A percentile compares a stretch with the other conserved stretches of the same genome.
Conservation (phyloP, 116 monocot species). For the Cymodocea nodosa region DNA sequence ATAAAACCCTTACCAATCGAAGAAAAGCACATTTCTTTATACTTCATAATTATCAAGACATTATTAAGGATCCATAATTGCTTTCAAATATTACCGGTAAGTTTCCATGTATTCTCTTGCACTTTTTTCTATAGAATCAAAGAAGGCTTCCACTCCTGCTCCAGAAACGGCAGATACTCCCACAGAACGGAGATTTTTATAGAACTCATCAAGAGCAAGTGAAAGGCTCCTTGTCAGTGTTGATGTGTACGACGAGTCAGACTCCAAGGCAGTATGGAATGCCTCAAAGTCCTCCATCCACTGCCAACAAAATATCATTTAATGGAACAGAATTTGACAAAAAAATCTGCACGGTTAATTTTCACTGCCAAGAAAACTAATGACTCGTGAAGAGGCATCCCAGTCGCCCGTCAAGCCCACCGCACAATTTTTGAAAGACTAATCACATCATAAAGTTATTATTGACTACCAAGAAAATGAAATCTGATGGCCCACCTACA, state of each 20-base stretch:
- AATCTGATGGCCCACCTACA: no score
- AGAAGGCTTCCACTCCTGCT: constrained; percentile 71
- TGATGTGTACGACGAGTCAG: constrained; percentile 69
- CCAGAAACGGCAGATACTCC: constrained; percentile 94
- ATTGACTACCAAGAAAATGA: no score
- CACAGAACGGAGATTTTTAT: constrained; percentile 71
- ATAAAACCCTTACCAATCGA: neutral
- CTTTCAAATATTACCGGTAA: constrained; percentile 42
- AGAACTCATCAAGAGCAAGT: constrained; percentile 91
- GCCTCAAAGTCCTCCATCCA: constrained; percentile 99
- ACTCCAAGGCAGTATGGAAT: constrained; percentile 67
- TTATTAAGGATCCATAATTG: neutral
- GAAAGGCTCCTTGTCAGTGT: constrained; percentile 72
- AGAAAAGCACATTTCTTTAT: no score
- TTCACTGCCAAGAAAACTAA: neutral
- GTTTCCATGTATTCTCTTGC: constrained; percentile 84
- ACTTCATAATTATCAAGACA: neutral
- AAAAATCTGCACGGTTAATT: no score
- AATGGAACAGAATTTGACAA: neutral
- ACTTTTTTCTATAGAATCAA: constrained; percentile 64
- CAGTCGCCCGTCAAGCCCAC: no score
- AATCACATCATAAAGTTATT: no score
- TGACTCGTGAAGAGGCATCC: neutral
- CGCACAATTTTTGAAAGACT: no score
- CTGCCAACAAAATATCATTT: constrained; percentile 17